A percentile compares a stretch with the other conserved stretches of the same genome.
Conservation (phyloP, 1,139 yeast genomes). For the Geotrichum aggregatum region DNA sequence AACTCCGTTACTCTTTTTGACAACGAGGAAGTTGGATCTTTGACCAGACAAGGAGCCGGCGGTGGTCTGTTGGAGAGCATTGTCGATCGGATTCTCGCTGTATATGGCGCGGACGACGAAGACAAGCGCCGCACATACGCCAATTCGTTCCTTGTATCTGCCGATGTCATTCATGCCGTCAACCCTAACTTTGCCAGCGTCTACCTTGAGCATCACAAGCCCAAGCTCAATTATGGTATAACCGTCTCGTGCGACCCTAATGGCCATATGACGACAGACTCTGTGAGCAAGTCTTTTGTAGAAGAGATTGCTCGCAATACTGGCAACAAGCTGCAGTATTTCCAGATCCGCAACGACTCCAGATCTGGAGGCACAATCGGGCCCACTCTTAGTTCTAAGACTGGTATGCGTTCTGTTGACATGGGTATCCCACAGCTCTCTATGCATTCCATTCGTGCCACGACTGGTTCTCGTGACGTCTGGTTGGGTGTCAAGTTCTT, state of each 20-base stretch:
- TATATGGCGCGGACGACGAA: slow-evolving; percentile 46
- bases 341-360: slow-evolving; percentile 69
- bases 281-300: slow-evolving; percentile 60
- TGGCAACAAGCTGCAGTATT: slow-evolving; percentile 58
- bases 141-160: slow-evolving; percentile 80
- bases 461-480: slow-evolving; percentile 83
- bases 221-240: slow-evolving; percentile 72
- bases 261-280: slow-evolving; percentile 77
- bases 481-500: slow-evolving; percentile 62
- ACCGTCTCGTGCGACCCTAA: slow-evolving; percentile 70
- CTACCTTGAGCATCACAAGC: slow-evolving; percentile 70
- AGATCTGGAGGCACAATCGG: slow-evolving; percentile 97
- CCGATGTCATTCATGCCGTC: slow-evolving; percentile 94
- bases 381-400: slow-evolving; percentile 78
- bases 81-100: slow-evolving; percentile 59
- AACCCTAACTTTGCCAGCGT: slow-evolving; percentile 78
- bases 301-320: slow-evolving; percentile 61
- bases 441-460: slow-evolving; percentile 94
- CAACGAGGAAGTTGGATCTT: slow-evolving; percentile 90
- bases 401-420: slow-evolving; percentile 85
- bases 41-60: slow-evolving; percentile 91
- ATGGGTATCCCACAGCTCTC: slow-evolving; percentile 89
- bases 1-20: slow-evolving; percentile 78
- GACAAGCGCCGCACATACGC: slow-evolving; percentile 38
- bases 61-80: slow-evolving; percentile 80